Conservation (phyloP, 345 rosid species). For the Salix koriyanagi region DNA sequence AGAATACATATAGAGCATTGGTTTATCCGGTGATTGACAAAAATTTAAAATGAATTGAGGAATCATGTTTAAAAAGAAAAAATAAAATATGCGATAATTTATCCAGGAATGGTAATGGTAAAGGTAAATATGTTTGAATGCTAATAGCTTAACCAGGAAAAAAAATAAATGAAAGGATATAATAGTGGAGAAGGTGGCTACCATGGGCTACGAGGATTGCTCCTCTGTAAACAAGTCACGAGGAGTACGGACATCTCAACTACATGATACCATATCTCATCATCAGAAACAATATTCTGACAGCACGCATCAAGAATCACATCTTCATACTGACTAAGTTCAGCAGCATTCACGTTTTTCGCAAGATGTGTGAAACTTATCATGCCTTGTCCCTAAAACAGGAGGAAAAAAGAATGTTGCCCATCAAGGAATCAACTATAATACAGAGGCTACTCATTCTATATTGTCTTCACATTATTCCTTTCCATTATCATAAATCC, state of each 20-base stretch:
- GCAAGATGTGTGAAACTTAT: constrained; percentile 60
- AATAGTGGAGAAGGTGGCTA: constrained; percentile 19
- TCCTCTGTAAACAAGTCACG: constrained; percentile 42
- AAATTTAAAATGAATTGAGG: background rate
- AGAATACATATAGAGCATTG: too few species aligned
- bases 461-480: background rate
- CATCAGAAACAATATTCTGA: constrained; percentile 70
- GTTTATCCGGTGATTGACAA: background rate
- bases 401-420: constrained; percentile 12
- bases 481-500: background rate
- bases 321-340: constrained; percentile 55
- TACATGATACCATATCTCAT: constrained; percentile 70
- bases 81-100: background rate
- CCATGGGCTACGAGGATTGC: constrained; percentile 80
- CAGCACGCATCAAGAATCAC: constrained; percentile 89
- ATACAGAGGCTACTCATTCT: background rate
- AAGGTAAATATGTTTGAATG: background rate
- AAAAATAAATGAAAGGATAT: background rate
- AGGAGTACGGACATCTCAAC: constrained; percentile 82
- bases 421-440: background rate
- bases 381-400: constrained; percentile 82
- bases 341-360: constrained; percentile 52
- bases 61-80: background rate
- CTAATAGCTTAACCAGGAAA: background rate
- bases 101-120: background rate